Evolutionary conservation across 345 rosid genomes (phyloP).

Genomic region (Eutrema heterophyllum): DNA sequence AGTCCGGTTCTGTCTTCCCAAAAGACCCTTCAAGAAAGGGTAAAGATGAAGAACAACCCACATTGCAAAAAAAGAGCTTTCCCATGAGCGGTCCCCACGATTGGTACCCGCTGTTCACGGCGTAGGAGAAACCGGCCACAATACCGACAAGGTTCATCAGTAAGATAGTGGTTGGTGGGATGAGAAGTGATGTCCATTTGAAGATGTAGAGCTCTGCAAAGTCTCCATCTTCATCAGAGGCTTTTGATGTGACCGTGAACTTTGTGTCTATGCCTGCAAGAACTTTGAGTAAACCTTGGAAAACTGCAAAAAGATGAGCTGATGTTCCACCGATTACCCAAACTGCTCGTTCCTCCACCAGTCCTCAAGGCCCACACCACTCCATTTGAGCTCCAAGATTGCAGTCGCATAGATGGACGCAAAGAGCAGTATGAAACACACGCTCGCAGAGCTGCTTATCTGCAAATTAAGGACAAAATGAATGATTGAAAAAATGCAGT

Average conservation of each 20-base stretch:
- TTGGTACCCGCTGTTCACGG: slow-evolving; percentile 89
- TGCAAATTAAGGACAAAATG: slow-evolving; percentile 20
- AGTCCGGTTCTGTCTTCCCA: slow-evolving; percentile 91
- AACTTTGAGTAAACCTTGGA: slow-evolving; percentile 91
- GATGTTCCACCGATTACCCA: slow-evolving; percentile 99
- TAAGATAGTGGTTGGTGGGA: slow-evolving; percentile 90
- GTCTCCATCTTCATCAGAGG: slow-evolving; percentile 86
- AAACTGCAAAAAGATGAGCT: slow-evolving; percentile 90
- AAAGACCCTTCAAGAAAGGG: slow-evolving; percentile 88
- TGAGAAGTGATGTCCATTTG: slow-evolving; percentile 96
- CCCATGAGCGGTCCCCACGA: slow-evolving; percentile 96
- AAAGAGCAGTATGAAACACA: slow-evolving; percentile 78
- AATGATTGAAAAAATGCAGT: neutral
- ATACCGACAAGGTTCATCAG: slow-evolving; percentile 74
- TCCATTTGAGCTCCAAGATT: slow-evolving; percentile 87
- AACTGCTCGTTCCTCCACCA: slow-evolving; percentile 99
- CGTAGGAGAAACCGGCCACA: slow-evolving; percentile 82
- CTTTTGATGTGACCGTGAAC: slow-evolving; percentile 96
- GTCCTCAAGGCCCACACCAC: slow-evolving; percentile 80
- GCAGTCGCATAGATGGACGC: slow-evolving; percentile 62
- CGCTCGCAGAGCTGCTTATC: slow-evolving; percentile 89
- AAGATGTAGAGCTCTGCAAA: slow-evolving; percentile 88
- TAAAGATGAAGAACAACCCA: slow-evolving; percentile 95
- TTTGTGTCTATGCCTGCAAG: slow-evolving; percentile 93
- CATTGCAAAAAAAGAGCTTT: slow-evolving; percentile 79